Evolutionary conservation across 345 rosid species (phyloP).

Genomic region (Populus euphratica): DNA sequence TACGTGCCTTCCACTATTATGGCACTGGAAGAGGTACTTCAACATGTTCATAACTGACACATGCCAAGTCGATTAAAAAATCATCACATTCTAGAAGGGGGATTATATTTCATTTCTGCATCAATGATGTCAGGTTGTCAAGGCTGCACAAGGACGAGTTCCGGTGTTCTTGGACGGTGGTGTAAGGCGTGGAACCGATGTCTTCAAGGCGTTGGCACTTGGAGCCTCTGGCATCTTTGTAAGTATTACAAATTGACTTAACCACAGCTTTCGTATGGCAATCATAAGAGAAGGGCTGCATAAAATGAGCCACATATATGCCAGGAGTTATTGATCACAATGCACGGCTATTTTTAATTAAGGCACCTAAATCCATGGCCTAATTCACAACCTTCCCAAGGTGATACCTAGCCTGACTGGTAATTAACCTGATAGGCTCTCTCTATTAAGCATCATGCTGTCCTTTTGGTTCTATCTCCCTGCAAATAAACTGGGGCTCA

Average conservation of each 20-base stretch:
- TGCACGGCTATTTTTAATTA: neutral
- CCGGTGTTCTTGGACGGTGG: conserved; percentile 97
- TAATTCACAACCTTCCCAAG: no score
- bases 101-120: neutral
- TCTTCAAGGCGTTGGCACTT: conserved; percentile 93
- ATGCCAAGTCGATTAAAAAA: neutral
- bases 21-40: conserved; percentile 83
- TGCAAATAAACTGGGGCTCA: neutral
- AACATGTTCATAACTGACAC: neutral
- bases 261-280: neutral
- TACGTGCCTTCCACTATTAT: conserved; percentile 77
- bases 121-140: conserved; percentile 52
- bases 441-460: neutral
- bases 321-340: neutral
- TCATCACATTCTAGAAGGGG: neutral
- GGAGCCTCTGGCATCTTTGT: conserved; percentile 97
- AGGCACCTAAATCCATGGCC: no score
- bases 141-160: conserved; percentile 75
- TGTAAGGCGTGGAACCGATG: conserved; percentile 95
- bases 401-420: neutral
- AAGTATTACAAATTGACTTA: conserved; percentile 25
- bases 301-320: neutral
- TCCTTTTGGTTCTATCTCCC: neutral
- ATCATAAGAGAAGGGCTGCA: neutral
- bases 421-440: neutral